These are phyloP conservation scores for Sporothrix humicola DNA, from an alignment of 2,329 filamentous ascomycete genomes.

Conservation along the genomic window DNA sequence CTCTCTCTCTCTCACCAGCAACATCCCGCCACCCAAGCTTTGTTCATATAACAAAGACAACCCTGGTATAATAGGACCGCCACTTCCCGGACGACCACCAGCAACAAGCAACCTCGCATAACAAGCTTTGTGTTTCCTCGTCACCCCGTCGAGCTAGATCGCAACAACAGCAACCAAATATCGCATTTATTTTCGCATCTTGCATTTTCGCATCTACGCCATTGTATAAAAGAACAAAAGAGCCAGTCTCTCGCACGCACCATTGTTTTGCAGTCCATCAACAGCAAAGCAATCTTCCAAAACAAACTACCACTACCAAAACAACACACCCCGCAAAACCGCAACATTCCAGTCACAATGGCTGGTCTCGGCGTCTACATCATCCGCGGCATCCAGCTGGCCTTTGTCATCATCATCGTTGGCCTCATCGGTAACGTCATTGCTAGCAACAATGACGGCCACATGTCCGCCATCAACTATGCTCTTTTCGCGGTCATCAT, in stretches of 20 bases:
- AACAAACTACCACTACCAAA: neutral
- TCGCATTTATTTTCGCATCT: neutral
- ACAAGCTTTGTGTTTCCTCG: conserved; percentile 33
- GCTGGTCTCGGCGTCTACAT: conserved; percentile 51
- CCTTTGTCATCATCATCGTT: conserved; percentile 60
- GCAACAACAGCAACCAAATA: conserved; percentile 8
- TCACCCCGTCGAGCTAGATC: conserved; percentile 30
- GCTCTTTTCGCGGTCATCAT: conserved; percentile 73
- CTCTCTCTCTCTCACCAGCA: conserved; percentile 19
- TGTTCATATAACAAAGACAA: conserved; percentile 20
- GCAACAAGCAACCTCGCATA: conserved; percentile 10
- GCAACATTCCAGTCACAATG: conserved; percentile 41
- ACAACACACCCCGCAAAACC: conserved; percentile 20
- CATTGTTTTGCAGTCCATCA: neutral
- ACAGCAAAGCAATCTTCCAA: neutral
- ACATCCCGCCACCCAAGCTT: conserved; percentile 28
- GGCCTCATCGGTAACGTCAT: conserved; percentile 65
- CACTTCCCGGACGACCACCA: conserved; percentile 25
- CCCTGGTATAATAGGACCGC: conserved; percentile 30
- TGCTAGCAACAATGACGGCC: conserved; percentile 54
- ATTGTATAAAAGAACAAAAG: neutral
- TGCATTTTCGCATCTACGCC: neutral
- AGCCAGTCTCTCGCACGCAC: neutral
- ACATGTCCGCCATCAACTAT: conserved; percentile 61
- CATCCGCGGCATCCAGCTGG: conserved; percentile 57